phyloP scores from a whole-genome alignment of 2,329 filamentous ascomycete genomes.

The Sporothrix dimorphospora region DNA sequence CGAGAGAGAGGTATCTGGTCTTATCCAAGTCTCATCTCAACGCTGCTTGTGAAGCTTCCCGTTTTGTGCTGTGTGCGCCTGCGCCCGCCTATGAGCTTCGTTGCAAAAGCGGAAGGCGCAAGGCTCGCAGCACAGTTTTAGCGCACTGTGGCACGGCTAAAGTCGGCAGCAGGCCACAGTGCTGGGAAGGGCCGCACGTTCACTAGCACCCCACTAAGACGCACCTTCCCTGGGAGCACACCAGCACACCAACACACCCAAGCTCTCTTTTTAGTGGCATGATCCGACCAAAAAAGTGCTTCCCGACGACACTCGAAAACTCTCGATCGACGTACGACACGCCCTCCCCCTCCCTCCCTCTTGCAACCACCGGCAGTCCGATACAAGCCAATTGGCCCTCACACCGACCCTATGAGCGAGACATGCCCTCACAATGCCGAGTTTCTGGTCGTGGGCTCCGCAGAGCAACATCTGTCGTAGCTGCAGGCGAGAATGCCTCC shows the following conservation, averaged over 20 bases:
- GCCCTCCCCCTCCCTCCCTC: background rate
- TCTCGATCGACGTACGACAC: background rate
- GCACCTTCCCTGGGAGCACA: slow-evolving; percentile 5
- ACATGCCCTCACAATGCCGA: slow-evolving; percentile 62
- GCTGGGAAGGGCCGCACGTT: background rate
- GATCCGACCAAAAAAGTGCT: slow-evolving; percentile 27
- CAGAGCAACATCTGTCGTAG: slow-evolving; percentile 67
- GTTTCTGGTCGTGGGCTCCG: slow-evolving; percentile 68
- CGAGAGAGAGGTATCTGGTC: background rate
- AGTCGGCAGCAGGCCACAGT: background rate
- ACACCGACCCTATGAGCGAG: background rate
- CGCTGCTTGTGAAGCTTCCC: background rate
- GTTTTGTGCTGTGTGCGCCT: background rate
- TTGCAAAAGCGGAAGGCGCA: background rate
- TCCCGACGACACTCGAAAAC: slow-evolving; percentile 14
- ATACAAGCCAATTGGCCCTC: background rate
- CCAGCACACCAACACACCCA: background rate
- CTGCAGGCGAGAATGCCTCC: slow-evolving; percentile 61
- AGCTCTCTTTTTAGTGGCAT: slow-evolving; percentile 30
- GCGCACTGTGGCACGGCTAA: background rate
- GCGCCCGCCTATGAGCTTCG: slow-evolving; percentile 15
- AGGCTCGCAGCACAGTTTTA: background rate
- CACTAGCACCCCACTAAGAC: slow-evolving; percentile 7
- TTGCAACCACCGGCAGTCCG: background rate
- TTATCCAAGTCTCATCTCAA: slow-evolving; percentile 4